These are phyloP conservation scores for Fomitopsis pinicola DNA, from an alignment of 1,284 basidiomycete species.

Conservation along the genomic window DNA sequence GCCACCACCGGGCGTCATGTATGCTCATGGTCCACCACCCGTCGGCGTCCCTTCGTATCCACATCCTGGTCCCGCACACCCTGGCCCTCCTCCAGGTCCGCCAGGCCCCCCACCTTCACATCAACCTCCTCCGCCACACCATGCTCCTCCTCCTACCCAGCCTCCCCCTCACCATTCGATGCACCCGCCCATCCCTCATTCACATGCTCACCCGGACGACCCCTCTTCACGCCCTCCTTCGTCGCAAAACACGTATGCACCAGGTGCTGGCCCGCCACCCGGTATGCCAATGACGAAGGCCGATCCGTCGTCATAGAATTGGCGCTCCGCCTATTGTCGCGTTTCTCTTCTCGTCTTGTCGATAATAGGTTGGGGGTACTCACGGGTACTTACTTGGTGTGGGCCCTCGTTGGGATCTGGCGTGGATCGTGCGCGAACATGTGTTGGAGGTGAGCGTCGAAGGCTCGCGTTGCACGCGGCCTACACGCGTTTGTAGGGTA, in stretches of 20 bases:
- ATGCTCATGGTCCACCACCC: conserved; percentile 38
- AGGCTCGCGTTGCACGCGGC: not conserved
- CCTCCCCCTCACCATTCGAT: conserved; percentile 27
- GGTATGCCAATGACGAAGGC: conserved; percentile 14
- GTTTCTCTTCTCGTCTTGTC: conserved; percentile 3
- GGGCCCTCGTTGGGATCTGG: conserved; percentile 2
- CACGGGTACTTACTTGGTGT: not conserved
- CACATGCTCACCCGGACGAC: conserved; percentile 9
- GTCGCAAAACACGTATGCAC: conserved; percentile 46
- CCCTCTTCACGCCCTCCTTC: conserved; percentile 30
- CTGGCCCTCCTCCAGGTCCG: conserved; percentile 34
- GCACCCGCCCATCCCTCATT: conserved; percentile 30
- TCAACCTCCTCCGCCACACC: conserved; percentile 18
- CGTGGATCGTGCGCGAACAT: not conserved
- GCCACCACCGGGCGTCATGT: conserved; percentile 49
- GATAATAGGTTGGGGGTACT: conserved; percentile 9
- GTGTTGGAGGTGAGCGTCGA: not conserved
- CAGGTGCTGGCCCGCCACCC: conserved; percentile 26
- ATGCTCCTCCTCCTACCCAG: conserved; percentile 7
- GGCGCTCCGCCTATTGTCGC: not conserved
- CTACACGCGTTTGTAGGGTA: not conserved
- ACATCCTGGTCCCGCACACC: conserved; percentile 23
- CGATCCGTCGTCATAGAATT: conserved; percentile 25
- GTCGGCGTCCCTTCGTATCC: conserved; percentile 25
- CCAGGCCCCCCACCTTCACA: conserved; percentile 34